A percentile compares a stretch with the other conserved stretches of the same genome.
Evolutionary conservation across 768 basidiomycete genomes (phyloP).

Genomic region (Macrolepiota fuliginosa): DNA sequence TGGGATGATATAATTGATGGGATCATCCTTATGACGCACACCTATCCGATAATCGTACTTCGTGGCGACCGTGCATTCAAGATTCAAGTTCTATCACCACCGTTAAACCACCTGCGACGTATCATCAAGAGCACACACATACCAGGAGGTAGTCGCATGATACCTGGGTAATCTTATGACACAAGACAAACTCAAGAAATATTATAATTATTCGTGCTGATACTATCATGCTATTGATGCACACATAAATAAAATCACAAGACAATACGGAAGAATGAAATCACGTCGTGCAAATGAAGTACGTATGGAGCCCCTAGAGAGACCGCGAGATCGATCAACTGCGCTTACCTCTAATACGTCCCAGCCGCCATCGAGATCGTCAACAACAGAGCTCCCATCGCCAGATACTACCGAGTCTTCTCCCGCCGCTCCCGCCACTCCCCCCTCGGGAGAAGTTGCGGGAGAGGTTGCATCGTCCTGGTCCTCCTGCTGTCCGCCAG

Average conservation of each 20-base stretch:
- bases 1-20: no score
- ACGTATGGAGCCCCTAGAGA: neutral
- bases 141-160: no score
- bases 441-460: neutral
- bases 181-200: constrained; percentile 22
- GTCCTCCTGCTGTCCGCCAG: no score
- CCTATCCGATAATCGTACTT: no score
- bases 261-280: constrained; percentile 15
- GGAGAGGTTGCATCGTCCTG: no score
- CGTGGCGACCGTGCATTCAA: no score
- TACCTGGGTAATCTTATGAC: neutral
- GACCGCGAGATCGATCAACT: neutral
- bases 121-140: no score
- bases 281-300: neutral
- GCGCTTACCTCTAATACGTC: neutral
- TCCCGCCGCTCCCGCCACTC: neutral
- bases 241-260: neutral
- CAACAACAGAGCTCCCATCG: neutral
- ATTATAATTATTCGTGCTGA: neutral
- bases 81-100: no score
- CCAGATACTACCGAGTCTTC: no score
- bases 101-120: no score
- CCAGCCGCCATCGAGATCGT: neutral
- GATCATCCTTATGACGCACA: no score
- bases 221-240: neutral